A percentile compares a stretch with the other conserved stretches of the same genome.
Conservation (phyloP, 257 asterid species). For the Coffea canephora region DNA sequence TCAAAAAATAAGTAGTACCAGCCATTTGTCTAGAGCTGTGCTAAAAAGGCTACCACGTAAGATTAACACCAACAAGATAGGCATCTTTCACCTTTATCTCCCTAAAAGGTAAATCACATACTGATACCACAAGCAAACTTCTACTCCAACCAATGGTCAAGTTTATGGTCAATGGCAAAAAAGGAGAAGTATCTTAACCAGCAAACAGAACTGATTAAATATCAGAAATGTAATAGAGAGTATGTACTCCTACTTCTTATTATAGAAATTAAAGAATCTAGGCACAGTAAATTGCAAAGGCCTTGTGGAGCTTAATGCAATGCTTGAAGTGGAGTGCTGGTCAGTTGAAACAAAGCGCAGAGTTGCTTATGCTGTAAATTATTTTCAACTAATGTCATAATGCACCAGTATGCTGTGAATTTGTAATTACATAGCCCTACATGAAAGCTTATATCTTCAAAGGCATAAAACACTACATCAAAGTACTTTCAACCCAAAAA, state of each 20-base stretch:
- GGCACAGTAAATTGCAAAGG: too few relatives aligned
- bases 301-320: background rate
- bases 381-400: background rate
- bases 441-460: too few relatives aligned
- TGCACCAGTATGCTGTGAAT: background rate
- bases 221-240: background rate
- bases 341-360: background rate
- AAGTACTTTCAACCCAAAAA: too few relatives aligned
- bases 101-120: too few relatives aligned
- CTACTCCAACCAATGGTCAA: background rate
- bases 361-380: too few relatives aligned
- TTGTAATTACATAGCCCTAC: too few relatives aligned
- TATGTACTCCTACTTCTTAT: background rate
- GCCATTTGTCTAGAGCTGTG: background rate
- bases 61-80: too few relatives aligned
- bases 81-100: too few relatives aligned
- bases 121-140: background rate
- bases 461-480: too few relatives aligned
- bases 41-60: background rate
- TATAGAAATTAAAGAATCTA: too few relatives aligned
- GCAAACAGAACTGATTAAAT: background rate
- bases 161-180: background rate
- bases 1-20: too few relatives aligned
- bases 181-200: background rate
- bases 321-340: too few relatives aligned